Percentiles rank a stretch among this genome's conserved stretches.
phyloP scores from a whole-genome alignment of 2,329 filamentous ascomycete genomes.

The Byssothecium circinans region DNA sequence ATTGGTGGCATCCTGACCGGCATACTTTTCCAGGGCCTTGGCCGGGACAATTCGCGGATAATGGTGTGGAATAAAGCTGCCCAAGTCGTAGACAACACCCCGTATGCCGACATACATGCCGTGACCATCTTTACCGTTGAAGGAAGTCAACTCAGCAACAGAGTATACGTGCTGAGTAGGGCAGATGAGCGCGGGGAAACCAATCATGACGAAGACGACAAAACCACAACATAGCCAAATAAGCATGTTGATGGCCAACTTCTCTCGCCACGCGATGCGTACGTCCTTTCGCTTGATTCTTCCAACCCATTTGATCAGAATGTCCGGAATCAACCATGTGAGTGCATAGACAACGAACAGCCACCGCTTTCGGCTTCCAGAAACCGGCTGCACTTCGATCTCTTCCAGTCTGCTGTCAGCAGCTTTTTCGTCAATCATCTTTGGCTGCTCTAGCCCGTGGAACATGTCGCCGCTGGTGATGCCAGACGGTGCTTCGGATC shows the following conservation, averaged over 20 bases:
- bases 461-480: slow-evolving; percentile 94
- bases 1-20: slow-evolving; percentile 80
- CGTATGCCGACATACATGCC: slow-evolving; percentile 78
- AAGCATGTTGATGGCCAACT: slow-evolving; percentile 94
- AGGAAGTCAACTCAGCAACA: slow-evolving; percentile 69
- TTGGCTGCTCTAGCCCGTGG: slow-evolving; percentile 88
- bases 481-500: slow-evolving; percentile 93
- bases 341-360: slow-evolving; percentile 78
- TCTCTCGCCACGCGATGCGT: slow-evolving; percentile 91
- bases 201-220: slow-evolving; percentile 84
- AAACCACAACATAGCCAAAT: slow-evolving; percentile 86
- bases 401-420: slow-evolving; percentile 80
- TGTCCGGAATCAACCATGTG: slow-evolving; percentile 87
- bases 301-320: slow-evolving; percentile 73
- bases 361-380: slow-evolving; percentile 85
- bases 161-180: slow-evolving; percentile 89
- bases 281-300: slow-evolving; percentile 92
- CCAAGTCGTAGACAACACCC: slow-evolving; percentile 84
- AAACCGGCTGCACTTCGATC: slow-evolving; percentile 80
- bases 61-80: slow-evolving; percentile 71
- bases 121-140: slow-evolving; percentile 69
- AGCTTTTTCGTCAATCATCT: slow-evolving; percentile 93
- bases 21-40: slow-evolving; percentile 74
- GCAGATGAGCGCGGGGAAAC: slow-evolving; percentile 85
- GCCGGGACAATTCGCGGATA: slow-evolving; percentile 69